Evolutionary conservation across 176 grass and related monocot species (phyloP).

Genomic region (Aegilops speltoides): DNA sequence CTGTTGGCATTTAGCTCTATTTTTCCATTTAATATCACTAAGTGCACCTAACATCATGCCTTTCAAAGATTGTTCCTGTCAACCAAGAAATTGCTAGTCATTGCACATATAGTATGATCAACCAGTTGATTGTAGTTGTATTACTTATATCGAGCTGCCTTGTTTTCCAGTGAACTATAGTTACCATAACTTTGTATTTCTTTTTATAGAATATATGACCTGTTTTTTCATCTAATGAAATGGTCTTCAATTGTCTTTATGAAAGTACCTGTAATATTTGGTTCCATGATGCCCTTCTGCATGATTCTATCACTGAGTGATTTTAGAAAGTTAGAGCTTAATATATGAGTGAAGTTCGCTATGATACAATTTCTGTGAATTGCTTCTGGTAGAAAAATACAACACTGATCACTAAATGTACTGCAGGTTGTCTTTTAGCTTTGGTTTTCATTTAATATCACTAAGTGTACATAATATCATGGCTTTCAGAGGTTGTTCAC

Average conservation of each 20-base stretch:
- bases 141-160: not conserved
- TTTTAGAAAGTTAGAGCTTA: slow-evolving; percentile 1
- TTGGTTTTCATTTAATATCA: not conserved
- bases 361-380: not conserved
- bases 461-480: not conserved
- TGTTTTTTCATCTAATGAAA: not conserved
- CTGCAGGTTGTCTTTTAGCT: not conserved
- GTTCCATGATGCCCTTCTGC: not conserved
- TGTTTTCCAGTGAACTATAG: not conserved
- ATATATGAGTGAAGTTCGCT: not conserved
- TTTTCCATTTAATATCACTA: not conserved
- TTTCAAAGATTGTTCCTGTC: not conserved
- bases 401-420: not conserved
- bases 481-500: not conserved
- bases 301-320: not conserved
- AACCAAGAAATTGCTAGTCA: not conserved
- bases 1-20: not conserved
- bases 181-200: not conserved
- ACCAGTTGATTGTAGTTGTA: slow-evolving; percentile 11
- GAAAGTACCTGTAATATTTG: not conserved
- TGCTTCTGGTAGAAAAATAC: not conserved
- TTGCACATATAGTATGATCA: not conserved
- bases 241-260: not conserved
- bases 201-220: not conserved
- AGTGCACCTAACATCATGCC: not conserved